These are phyloP conservation scores for Asterochloris sp. DNA, from an alignment of 139 green algal genomes.

Conservation along the genomic window DNA sequence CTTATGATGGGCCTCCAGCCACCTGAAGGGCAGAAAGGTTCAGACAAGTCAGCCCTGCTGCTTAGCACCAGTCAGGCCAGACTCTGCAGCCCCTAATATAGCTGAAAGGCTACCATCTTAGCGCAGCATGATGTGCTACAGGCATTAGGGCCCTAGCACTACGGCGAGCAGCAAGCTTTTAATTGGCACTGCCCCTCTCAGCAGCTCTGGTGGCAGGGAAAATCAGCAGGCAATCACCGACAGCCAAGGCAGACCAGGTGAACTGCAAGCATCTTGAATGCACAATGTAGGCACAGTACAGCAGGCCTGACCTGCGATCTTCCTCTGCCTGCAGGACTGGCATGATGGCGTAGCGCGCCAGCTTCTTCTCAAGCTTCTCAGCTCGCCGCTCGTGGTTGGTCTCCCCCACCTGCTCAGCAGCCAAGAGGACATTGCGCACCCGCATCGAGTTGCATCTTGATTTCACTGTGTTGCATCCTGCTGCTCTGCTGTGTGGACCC, in stretches of 20 bases:
- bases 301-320: conserved; percentile 51
- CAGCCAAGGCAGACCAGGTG: not conserved
- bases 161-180: not conserved
- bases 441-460: not conserved
- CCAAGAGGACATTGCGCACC: too few relatives aligned
- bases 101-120: not conserved
- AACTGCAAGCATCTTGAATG: not conserved
- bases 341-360: conserved; percentile 43
- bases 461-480: not conserved
- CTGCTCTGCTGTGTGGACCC: not conserved
- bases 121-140: not conserved
- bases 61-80: not conserved
- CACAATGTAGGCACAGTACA: not conserved
- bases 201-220: not conserved
- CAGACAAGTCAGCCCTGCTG: not conserved
- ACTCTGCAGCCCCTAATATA: not conserved
- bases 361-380: conserved; percentile 47
- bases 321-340: conserved; percentile 78
- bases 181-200: not conserved
- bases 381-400: conserved; percentile 41
- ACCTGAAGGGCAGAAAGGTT: not conserved
- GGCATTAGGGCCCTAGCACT: not conserved
- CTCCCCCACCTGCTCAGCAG: conserved; percentile 41
- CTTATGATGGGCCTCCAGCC: not conserved
- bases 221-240: not conserved